Evolutionary conservation across 2,329 filamentous ascomycete genomes (phyloP).

Genomic region (Falciphora oryzae): DNA sequence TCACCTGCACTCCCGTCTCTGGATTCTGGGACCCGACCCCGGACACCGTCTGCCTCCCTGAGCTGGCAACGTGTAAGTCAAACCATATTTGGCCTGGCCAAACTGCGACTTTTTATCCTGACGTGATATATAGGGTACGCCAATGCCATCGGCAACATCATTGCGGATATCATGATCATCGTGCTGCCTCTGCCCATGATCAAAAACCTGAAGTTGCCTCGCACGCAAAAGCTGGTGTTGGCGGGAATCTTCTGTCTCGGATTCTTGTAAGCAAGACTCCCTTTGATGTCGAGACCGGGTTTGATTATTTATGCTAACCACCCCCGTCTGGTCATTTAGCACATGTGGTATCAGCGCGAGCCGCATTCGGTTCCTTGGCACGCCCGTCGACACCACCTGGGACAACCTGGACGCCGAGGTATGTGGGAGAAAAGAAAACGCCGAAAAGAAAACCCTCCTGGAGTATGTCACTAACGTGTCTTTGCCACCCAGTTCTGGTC

Average conservation of each 20-base stretch:
- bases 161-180: conserved; percentile 31
- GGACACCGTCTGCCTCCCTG: conserved; percentile 27
- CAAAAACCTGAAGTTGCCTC: conserved; percentile 17
- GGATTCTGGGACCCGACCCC: conserved; percentile 27
- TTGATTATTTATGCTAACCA: not conserved
- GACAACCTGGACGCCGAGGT: conserved; percentile 21
- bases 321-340: not conserved
- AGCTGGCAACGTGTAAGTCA: conserved; percentile 23
- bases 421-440: not conserved
- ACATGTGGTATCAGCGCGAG: conserved; percentile 35
- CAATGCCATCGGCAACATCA: conserved; percentile 32
- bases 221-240: conserved; percentile 22
- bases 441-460: not conserved
- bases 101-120: not conserved
- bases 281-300: no score
- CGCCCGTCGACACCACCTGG: conserved; percentile 29
- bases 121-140: conserved; percentile 20
- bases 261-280: conserved; percentile 23
- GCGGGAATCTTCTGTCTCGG: conserved; percentile 32
- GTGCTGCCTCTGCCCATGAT: conserved; percentile 30
- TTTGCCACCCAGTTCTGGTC: conserved; percentile 23
- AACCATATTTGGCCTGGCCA: no score
- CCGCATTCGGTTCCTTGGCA: conserved; percentile 30
- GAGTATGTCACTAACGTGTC: no score
- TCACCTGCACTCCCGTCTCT: conserved; percentile 28